These are phyloP conservation scores for Cyclotella cryptica DNA, from an alignment of 108 stramenopile species.

Conservation along the genomic window DNA sequence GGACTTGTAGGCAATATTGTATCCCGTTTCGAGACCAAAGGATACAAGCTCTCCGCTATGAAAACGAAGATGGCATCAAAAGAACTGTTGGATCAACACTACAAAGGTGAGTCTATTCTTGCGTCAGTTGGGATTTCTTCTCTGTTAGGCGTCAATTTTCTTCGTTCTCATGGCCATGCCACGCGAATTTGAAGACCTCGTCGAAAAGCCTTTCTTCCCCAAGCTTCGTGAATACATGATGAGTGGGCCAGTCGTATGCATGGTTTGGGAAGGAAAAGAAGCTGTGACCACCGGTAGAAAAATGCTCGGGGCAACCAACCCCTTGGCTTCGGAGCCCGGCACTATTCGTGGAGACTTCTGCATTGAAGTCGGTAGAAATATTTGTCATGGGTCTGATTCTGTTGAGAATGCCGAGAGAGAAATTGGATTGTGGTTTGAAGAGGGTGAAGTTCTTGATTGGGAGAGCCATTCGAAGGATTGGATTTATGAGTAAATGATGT, in stretches of 20 bases:
- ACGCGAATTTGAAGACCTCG: constrained; percentile 60
- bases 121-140: neutral
- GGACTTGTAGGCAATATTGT: constrained; percentile 93
- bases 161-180: neutral
- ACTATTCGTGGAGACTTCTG: constrained; percentile 95
- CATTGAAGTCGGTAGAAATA: constrained; percentile 85
- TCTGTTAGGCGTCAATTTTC: neutral
- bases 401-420: constrained; percentile 95
- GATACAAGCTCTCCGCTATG: constrained; percentile 93
- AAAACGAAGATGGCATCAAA: constrained; percentile 87
- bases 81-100: constrained; percentile 91
- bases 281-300: constrained; percentile 92
- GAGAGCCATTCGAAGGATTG: constrained; percentile 72
- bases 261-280: constrained; percentile 96
- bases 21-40: constrained; percentile 91
- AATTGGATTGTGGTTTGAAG: constrained; percentile 94
- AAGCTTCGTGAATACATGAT: constrained; percentile 93
- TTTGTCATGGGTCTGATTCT: constrained; percentile 90
- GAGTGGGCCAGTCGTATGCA: constrained; percentile 64
- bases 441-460: constrained; percentile 83
- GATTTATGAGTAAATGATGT: constrained; percentile 86
- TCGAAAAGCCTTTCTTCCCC: constrained; percentile 94
- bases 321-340: constrained; percentile 88
- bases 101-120: constrained; percentile 42
- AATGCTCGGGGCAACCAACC: constrained; percentile 97